phyloP scores from a whole-genome alignment of 768 basidiomycete genomes.

The Lentinula aciculospora region DNA sequence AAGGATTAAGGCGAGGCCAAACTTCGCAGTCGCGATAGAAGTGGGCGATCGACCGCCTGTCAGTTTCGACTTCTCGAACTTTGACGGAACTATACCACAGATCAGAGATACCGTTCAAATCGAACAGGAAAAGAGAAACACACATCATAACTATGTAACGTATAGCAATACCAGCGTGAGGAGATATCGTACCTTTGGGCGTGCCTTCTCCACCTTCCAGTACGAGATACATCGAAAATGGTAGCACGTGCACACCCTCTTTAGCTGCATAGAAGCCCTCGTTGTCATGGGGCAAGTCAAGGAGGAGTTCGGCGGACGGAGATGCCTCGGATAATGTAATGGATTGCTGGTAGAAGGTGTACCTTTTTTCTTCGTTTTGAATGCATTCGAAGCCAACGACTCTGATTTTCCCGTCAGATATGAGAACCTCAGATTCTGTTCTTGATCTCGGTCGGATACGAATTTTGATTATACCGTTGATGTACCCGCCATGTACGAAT shows the following conservation, averaged over 20 bases:
- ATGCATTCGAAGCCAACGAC: slow-evolving; percentile 83
- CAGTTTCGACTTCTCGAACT: slow-evolving; percentile 58
- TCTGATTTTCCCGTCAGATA: slow-evolving; percentile 74
- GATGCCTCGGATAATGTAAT: slow-evolving; percentile 44
- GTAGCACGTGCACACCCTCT: slow-evolving; percentile 65
- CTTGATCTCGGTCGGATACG: slow-evolving; percentile 49
- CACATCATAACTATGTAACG: slow-evolving; percentile 80
- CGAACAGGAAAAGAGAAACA: slow-evolving; percentile 21
- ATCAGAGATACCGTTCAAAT: slow-evolving; percentile 4
- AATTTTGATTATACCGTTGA: slow-evolving; percentile 68
- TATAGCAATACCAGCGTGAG: slow-evolving; percentile 56
- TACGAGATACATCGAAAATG: slow-evolving; percentile 69
- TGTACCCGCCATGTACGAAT: slow-evolving; percentile 72
- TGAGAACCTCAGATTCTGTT: slow-evolving; percentile 51
- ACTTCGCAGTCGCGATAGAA: slow-evolving; percentile 82
- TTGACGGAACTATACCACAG: slow-evolving; percentile 53
- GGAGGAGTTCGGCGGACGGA: slow-evolving; percentile 37
- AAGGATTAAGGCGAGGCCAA: slow-evolving; percentile 70
- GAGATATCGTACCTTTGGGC: slow-evolving; percentile 45
- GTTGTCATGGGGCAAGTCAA: slow-evolving; percentile 38
- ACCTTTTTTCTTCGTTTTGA: slow-evolving; percentile 47
- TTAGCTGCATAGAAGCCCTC: slow-evolving; percentile 60
- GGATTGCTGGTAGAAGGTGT: slow-evolving; percentile 80
- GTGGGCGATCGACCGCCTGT: slow-evolving; percentile 73
- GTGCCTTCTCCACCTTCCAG: slow-evolving; percentile 42